phyloP scores from a whole-genome alignment of 2,329 filamentous ascomycete genomes.

The Fusarium citri region DNA sequence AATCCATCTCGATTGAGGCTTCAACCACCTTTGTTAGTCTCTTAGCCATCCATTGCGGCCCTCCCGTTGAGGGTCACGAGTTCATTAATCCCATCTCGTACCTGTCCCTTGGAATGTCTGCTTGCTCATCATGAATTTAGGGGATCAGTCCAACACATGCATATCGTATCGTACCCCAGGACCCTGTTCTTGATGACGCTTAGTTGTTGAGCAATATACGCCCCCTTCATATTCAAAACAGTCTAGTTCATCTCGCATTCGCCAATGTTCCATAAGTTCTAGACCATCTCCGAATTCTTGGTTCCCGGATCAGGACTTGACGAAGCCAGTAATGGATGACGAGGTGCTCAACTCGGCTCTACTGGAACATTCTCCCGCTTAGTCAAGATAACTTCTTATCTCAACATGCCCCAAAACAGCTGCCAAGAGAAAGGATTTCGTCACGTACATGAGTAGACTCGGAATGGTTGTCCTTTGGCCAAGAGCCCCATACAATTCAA shows the following conservation, averaged over 20 bases:
- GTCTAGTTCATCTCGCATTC: constrained; percentile 19
- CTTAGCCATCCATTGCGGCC: constrained; percentile 1
- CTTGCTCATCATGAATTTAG: not conserved
- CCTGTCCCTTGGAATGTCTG: constrained; percentile 15
- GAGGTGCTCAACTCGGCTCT: not conserved
- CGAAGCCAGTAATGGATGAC: constrained; percentile 14
- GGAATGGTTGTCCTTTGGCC: not conserved
- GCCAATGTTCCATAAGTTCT: constrained; percentile 21
- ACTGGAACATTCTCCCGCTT: constrained; percentile 8
- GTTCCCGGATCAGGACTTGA: constrained; percentile 23
- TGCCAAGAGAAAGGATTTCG: constrained; percentile 22
- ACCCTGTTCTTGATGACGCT: constrained; percentile 28
- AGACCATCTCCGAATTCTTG: constrained; percentile 19
- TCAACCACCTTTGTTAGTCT: constrained; percentile 2
- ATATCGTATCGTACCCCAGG: not conserved
- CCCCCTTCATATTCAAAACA: not conserved
- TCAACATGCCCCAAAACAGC: not conserved
- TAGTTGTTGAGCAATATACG: constrained; percentile 10
- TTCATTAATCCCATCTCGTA: not conserved
- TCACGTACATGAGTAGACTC: constrained; percentile 26
- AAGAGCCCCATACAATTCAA: constrained; percentile 8
- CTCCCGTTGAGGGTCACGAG: not conserved
- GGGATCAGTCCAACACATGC: not conserved
- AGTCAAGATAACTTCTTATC: not conserved
- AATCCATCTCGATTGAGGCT: constrained; percentile 2